Evolutionary conservation across 148 eudicot genomes (phyloP), one percentile per base, ranked within the genome.

Genomic region (Arbutus unedo): DNA sequence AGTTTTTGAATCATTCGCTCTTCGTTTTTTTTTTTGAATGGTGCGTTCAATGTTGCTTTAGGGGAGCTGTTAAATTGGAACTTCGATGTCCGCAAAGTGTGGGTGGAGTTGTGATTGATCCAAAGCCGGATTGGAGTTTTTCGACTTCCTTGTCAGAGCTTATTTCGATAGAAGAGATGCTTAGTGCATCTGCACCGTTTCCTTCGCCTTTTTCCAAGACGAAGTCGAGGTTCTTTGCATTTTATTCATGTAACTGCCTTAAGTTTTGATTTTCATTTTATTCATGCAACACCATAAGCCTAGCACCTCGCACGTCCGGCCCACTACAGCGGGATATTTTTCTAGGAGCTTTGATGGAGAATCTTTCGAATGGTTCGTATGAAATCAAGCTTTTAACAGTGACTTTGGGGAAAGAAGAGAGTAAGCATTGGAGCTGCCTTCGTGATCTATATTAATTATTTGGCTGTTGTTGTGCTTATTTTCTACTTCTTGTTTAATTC

Each of bases 61-160:
- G 96, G 94, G 95, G 92, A 48, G 73, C 80, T 59, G 76, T 93
- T 47, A 82, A 83, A 75, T 82, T 93, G 85, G 91, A 89, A 73
- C 81, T 86, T 8, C 85, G 51, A 54, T 84, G 87, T 79, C 88
- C 92, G 3, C 81, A 81, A 76, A 81, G 55, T 67, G 91, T 90
- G 1, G 84, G 89, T 41, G 93, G 92, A 8, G 45, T 93, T 49
- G 83, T 89, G 4, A 84, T 90, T 48, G 98, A 95, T 70, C 98
- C 98, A 1, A 88, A 93, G 72, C 96, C 96, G 3, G 92, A 90
- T 86, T 93, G 98, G 98, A 92, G 88, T 82, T 89, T 95, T 45
- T 88, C 90, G 55, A 79, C 82, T 66, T 88, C 93, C 50, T 78
- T 92, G 62, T 80, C 87, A 1, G 98, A 95, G 88, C 84, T 93